Conservation (phyloP, 2,329 filamentous ascomycete species). For the Fusarium equiseti region DNA sequence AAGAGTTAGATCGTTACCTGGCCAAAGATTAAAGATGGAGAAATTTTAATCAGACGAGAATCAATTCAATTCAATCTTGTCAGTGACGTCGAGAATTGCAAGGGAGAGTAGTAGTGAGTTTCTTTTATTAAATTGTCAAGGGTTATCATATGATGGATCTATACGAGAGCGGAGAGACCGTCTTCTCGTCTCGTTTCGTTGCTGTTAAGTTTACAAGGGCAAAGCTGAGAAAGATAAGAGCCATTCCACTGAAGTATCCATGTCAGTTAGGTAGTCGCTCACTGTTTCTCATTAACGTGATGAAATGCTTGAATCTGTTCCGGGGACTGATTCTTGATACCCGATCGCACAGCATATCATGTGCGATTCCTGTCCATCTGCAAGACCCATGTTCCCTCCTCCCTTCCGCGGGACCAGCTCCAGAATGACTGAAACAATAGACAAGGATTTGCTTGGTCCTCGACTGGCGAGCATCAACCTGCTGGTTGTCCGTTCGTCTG, state of each 20-base stretch:
- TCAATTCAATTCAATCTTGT: conserved; percentile 7
- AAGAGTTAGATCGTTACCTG: conserved; percentile 15
- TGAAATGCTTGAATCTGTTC: background rate
- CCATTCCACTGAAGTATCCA: conserved; percentile 9
- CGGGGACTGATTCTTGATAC: conserved; percentile 1
- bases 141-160: conserved; percentile 37
- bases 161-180: conserved; percentile 23
- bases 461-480: conserved; percentile 2
- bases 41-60: conserved; percentile 21
- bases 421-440: conserved; percentile 36
- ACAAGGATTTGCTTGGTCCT: conserved; percentile 22
- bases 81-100: conserved; percentile 25
- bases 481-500: conserved; percentile 3
- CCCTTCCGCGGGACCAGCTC: conserved; percentile 27
- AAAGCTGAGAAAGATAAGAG: conserved; percentile 22
- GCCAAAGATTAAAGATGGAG: conserved; percentile 17
- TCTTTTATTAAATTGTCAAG: conserved; percentile 35
- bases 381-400: conserved; percentile 30
- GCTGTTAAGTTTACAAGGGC: conserved; percentile 13
- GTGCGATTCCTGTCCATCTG: background rate
- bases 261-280: background rate
- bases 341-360: conserved; percentile 10
- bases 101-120: conserved; percentile 15
- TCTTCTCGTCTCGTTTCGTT: conserved; percentile 9
- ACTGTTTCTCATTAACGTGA: conserved; percentile 1